Conservation (phyloP, 805 yeast species). For the Lachancea sp. region DNA sequence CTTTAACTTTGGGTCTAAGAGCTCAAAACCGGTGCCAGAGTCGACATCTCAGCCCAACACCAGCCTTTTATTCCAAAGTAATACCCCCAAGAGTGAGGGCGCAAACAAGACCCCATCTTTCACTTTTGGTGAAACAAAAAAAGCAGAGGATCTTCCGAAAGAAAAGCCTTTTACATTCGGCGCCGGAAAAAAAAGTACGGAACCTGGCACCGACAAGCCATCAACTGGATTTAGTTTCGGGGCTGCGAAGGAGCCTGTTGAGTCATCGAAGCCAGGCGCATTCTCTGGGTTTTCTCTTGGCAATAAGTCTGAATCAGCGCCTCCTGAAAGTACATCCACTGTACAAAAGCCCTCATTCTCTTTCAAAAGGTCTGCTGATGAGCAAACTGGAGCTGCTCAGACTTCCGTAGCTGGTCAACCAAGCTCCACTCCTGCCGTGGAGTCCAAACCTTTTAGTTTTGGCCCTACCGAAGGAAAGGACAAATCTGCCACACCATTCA, state of each 20-base stretch:
- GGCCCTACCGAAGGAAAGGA: slow-evolving; percentile 2
- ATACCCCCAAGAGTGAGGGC: background rate
- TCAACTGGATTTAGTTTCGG: slow-evolving; percentile 8
- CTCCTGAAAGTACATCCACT: background rate
- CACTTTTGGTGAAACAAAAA: background rate
- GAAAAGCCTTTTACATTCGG: background rate
- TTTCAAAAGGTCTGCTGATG: background rate
- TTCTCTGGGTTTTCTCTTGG: background rate
- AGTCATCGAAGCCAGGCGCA: background rate
- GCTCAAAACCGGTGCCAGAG: background rate
- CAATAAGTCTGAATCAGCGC: background rate
- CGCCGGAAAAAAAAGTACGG: background rate
- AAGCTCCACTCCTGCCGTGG: background rate
- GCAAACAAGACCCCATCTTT: background rate
- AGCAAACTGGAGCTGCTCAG: background rate
- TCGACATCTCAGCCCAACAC: background rate
- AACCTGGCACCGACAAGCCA: background rate
- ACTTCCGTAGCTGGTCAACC: background rate
- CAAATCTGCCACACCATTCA: background rate
- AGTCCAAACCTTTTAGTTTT: slow-evolving; percentile 1
- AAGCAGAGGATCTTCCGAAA: background rate
- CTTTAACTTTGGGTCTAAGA: background rate
- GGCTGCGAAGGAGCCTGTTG: background rate
- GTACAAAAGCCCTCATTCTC: slow-evolving; percentile 1
- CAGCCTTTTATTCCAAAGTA: slow-evolving; percentile 11